Conservation (phyloP, 306 rosid genomes). For the Mucuna pruriens region DNA sequence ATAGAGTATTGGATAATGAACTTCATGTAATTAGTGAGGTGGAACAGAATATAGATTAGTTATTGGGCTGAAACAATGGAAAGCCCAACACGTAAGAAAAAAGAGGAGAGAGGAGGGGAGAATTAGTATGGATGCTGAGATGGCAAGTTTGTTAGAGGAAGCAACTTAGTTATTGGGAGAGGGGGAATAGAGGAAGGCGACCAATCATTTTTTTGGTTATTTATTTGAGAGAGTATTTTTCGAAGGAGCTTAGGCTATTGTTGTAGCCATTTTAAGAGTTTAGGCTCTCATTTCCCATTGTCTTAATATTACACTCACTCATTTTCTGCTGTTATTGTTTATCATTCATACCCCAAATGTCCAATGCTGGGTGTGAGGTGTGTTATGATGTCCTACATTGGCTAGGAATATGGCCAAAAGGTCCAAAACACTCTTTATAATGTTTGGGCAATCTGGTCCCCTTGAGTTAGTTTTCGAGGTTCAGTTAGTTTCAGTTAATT, state of each 20-base stretch:
- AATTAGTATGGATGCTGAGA: background rate
- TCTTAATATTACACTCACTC: background rate
- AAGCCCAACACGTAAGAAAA: background rate
- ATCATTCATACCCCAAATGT: background rate
- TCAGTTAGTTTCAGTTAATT: background rate
- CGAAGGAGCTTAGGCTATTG: background rate
- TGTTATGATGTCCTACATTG: background rate
- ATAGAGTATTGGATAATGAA: background rate
- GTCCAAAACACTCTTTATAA: background rate
- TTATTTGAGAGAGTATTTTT: background rate
- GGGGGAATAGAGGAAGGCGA: background rate
- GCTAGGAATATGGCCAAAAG: background rate
- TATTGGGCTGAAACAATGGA: background rate
- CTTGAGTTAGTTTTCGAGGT: background rate
- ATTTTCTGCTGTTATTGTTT: background rate
- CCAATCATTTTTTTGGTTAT: no score
- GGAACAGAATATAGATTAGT: background rate
- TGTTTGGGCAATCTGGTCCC: background rate
- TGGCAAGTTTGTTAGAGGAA: background rate
- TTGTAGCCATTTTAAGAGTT: background rate
- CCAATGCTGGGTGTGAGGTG: background rate
- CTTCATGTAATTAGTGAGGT: background rate
- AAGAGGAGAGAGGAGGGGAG: background rate
- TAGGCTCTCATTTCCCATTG: background rate
- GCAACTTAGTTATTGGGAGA: background rate